phyloP scores from a whole-genome alignment of 768 basidiomycete genomes.

The Dictyophora rubrovolvata region DNA sequence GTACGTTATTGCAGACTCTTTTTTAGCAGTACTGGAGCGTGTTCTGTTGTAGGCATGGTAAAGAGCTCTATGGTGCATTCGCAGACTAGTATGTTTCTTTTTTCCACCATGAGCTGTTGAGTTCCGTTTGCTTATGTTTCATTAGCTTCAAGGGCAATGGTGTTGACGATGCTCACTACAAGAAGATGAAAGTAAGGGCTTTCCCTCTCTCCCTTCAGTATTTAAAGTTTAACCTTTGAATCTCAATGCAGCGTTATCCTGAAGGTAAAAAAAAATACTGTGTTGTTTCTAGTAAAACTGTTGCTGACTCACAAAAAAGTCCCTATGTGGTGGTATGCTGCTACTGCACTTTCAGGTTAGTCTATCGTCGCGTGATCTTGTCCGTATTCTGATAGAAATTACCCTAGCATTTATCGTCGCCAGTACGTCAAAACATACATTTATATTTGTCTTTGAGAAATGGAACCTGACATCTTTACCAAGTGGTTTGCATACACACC shows the following conservation, averaged over 20 bases:
- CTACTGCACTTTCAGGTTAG: neutral
- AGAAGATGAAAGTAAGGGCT: neutral
- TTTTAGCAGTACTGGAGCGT: neutral
- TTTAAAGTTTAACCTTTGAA: neutral
- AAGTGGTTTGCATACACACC: neutral
- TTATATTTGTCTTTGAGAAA: neutral
- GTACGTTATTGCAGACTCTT: neutral
- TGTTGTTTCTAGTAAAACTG: neutral
- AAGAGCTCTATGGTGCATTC: neutral
- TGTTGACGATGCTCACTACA: neutral
- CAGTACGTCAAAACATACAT: neutral
- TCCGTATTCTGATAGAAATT: neutral
- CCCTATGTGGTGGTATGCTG: neutral
- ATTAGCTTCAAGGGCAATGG: neutral
- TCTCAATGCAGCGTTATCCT: neutral
- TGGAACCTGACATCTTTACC: neutral
- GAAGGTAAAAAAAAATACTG: neutral
- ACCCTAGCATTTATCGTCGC: neutral
- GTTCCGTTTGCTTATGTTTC: neutral
- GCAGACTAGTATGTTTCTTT: neutral
- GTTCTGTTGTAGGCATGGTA: neutral
- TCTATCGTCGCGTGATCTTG: neutral
- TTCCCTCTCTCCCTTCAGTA: neutral
- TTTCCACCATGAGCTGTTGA: neutral
- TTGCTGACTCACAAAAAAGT: neutral